phyloP scores from a whole-genome alignment of 2,329 filamentous ascomycete genomes.

The Calonectria hongkongensis region DNA sequence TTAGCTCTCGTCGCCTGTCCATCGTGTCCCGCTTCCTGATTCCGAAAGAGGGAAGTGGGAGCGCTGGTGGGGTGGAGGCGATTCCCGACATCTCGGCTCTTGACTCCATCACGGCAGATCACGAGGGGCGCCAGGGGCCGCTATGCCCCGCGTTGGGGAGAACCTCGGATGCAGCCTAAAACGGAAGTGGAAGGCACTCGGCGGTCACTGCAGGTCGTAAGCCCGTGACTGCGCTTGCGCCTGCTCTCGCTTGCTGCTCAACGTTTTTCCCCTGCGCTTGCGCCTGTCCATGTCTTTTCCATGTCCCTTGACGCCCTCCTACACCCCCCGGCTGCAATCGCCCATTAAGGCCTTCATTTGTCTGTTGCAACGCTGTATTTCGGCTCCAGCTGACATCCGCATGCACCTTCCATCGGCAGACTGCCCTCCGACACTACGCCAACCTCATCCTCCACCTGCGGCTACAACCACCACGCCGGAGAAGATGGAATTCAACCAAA shows the following conservation, averaged over 20 bases:
- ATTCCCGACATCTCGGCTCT: constrained; percentile 36
- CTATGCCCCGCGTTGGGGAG: constrained; percentile 18
- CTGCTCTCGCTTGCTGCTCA: neutral
- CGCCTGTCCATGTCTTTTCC: neutral
- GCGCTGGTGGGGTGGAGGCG: constrained; percentile 37
- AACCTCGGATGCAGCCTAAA: constrained; percentile 30
- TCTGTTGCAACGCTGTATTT: neutral
- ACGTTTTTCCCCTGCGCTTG: neutral
- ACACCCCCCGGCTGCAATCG: constrained; percentile 33
- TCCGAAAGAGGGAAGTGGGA: constrained; percentile 45
- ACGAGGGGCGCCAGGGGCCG: constrained; percentile 28
- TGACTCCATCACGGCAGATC: constrained; percentile 33
- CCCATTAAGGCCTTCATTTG: neutral
- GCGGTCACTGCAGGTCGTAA: neutral
- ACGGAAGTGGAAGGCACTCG: constrained; percentile 44
- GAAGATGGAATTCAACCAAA: neutral
- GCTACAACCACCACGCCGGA: constrained; percentile 41
- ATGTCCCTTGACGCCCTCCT: neutral
- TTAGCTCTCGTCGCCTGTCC: constrained; percentile 23
- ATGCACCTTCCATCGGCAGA: constrained; percentile 28
- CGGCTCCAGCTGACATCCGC: constrained; percentile 10
- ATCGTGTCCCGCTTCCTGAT: constrained; percentile 37
- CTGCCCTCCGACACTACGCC: neutral
- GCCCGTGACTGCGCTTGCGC: neutral
- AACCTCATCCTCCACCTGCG: constrained; percentile 37